Percentiles rank a stretch among this genome's conserved stretches.
Conservation (phyloP, 257 asterid species). For the Jacaranda mimosifolia region DNA sequence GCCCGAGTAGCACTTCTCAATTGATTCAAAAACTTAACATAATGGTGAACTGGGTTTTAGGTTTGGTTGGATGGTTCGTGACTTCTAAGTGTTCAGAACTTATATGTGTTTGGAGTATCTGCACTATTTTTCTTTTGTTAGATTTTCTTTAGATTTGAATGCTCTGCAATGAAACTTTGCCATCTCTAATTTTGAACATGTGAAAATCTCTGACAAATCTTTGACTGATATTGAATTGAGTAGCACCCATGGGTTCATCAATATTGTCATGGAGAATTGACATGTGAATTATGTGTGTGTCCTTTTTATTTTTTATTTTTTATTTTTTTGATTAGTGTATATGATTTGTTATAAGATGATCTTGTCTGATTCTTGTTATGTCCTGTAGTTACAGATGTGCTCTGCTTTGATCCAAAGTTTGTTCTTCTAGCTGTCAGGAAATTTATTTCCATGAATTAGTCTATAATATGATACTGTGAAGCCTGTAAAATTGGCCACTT, state of each 20-base stretch:
- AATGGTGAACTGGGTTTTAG: neutral
- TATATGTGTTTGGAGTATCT: neutral
- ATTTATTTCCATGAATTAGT: neutral
- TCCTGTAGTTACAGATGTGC: neutral
- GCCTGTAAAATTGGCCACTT: neutral
- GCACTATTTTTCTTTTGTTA: neutral
- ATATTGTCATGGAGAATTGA: neutral
- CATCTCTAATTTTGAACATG: neutral
- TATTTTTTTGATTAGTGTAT: neutral
- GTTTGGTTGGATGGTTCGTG: slow-evolving; percentile 14
- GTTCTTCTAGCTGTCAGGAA: neutral
- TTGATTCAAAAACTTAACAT: slow-evolving; percentile 13
- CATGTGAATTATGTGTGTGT: neutral
- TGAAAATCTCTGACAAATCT: neutral
- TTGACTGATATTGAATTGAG: neutral
- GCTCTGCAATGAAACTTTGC: neutral
- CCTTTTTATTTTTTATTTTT: neutral
- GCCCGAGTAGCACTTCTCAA: neutral
- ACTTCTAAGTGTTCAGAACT: slow-evolving; percentile 5
- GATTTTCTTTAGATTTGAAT: slow-evolving; percentile 1
- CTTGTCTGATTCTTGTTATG: slow-evolving; percentile 10
- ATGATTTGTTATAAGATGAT: neutral
- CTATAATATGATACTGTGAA: slow-evolving; percentile 5
- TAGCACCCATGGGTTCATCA: neutral
- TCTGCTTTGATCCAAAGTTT: neutral